A percentile compares a stretch with the other conserved stretches of the same genome.
phyloP scores from a whole-genome alignment of 441 rosid genomes.

The Viola pubescens region DNA sequence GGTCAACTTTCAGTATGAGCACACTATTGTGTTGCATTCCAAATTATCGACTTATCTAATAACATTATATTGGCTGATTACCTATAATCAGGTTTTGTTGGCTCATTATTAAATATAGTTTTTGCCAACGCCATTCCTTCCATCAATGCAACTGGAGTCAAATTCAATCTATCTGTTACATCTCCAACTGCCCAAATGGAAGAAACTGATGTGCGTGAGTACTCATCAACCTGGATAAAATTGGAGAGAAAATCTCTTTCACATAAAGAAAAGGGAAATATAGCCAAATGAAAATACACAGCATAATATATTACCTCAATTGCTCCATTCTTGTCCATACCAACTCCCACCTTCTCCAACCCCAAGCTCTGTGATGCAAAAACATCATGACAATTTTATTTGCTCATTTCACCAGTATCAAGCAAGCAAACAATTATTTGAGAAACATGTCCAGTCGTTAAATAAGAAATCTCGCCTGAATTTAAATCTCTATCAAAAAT shows the following conservation, averaged over 20 bases:
- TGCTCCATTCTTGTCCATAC: slow-evolving; percentile 64
- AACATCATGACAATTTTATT: slow-evolving; percentile 15
- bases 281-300: slow-evolving; percentile 6
- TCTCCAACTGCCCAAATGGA: slow-evolving; percentile 97
- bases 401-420: background rate
- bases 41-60: too few species aligned
- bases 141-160: slow-evolving; percentile 98
- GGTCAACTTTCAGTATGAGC: too few species aligned
- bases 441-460: background rate
- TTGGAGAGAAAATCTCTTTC: background rate
- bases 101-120: slow-evolving; percentile 63
- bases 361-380: slow-evolving; percentile 68
- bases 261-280: slow-evolving; percentile 4
- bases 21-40: too few species aligned
- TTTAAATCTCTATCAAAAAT: too few species aligned
- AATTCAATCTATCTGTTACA: slow-evolving; percentile 79
- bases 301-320: slow-evolving; percentile 49
- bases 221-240: slow-evolving; percentile 72
- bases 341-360: slow-evolving; percentile 65
- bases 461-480: too few species aligned
- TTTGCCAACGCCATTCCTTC: slow-evolving; percentile 95
- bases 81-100: slow-evolving; percentile 86
- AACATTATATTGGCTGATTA: slow-evolving; percentile 18
- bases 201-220: slow-evolving; percentile 67
- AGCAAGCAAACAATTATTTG: background rate